Base-by-base conservation (phyloP, 108 stramenopile genomes). In the Skeletonema costatum region DNA sequence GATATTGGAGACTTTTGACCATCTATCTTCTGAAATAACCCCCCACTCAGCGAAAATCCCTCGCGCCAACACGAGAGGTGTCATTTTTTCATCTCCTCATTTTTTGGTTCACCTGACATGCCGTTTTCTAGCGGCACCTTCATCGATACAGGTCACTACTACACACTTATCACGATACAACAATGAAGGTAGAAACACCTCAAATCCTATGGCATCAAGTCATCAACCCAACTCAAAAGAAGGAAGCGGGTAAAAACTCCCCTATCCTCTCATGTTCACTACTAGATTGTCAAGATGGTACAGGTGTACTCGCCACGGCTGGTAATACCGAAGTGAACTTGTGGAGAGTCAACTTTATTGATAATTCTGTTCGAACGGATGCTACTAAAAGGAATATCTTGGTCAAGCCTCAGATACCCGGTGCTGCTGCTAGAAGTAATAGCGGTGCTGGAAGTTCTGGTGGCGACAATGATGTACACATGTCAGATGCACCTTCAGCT, bases 131-230 rank as follows among this genome's bases (percentile, higher is more conserved):
- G 51, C 16, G 8, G 46, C 64, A 65, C 5, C 64, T 12, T 29
- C n/a, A n/a, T n/a, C n/a, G n/a, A n/a, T n/a, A n/a, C n/a, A n/a
- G n/a, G n/a, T n/a, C n/a, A 32, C 39, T 39, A 29, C 30, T 14
- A 16, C 19, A 0, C 48, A 69, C 61, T 8, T 8, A 46, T 9
- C 16, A 17, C 35, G 67, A 46, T 21, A 35, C 9, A 32, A 70
- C 11, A 44, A 97, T 97, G 97, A 96, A 91, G 63, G 89, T 97
- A 10, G 96, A 97, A 86, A 97, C 97, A n/a, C 97, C 97, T 9
- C 97, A 98, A 85, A 95, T 98, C 50, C 83, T 93, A 41, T 98
- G 97, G 97, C 95, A 91, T 42, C 71, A 72, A 62, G 62, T 72
- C 61, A 62, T 72, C 66, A 71, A 75, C 51, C 74, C 81, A n/a